These are phyloP conservation scores for Erythrophleum fordii DNA, from an alignment of 306 rosid species.

Conservation along the genomic window DNA sequence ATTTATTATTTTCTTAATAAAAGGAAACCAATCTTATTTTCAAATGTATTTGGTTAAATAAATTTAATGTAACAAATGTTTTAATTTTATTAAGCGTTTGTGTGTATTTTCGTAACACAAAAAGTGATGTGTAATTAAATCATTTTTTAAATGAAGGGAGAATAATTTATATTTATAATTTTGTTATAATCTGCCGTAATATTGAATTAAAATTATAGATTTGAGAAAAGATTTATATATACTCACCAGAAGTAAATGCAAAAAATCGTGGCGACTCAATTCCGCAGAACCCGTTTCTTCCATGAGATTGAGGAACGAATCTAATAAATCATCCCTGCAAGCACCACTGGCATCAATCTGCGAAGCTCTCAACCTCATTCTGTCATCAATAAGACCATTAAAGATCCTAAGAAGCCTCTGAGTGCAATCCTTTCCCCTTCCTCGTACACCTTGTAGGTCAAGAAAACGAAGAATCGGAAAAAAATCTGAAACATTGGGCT, in stretches of 20 bases:
- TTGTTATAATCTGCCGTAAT: no score
- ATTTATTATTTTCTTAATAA: no score
- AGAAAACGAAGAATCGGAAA: not conserved
- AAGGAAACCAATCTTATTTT: no score
- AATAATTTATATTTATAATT: no score
- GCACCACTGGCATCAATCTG: not conserved
- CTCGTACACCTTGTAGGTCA: not conserved
- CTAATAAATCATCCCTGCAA: not conserved
- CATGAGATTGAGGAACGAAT: not conserved
- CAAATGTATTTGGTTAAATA: no score
- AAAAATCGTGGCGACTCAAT: not conserved
- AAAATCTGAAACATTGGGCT: not conserved
- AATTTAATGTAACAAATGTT: no score
- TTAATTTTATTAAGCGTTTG: no score
- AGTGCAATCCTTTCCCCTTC: not conserved
- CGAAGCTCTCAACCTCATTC: not conserved
- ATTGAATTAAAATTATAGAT: no score
- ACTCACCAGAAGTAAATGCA: not conserved
- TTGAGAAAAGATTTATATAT: no score
- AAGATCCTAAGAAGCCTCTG: not conserved
- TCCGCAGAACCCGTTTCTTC: not conserved
- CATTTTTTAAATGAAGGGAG: no score
- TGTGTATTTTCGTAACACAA: no score
- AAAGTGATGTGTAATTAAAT: no score
- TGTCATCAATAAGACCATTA: not conserved